Percentiles rank a stretch among this genome's conserved stretches.
These are phyloP conservation scores for Middelhovenomyces tepae DNA, from an alignment of 805 yeast species.

Conservation along the genomic window DNA sequence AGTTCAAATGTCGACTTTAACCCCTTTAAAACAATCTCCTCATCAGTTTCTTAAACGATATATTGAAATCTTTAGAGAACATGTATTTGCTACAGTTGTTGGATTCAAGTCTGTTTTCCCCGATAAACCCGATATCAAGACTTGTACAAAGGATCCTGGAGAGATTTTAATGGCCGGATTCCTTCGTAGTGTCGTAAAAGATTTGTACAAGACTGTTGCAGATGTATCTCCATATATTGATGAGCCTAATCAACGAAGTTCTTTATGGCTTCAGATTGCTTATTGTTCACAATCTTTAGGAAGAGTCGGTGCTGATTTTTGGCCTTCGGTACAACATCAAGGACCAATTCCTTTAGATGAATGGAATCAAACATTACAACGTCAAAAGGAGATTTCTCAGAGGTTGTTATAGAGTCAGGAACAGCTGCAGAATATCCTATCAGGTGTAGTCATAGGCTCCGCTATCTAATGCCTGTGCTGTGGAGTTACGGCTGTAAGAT, in stretches of 20 bases:
- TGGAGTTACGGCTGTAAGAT: too few species aligned
- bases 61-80: slow-evolving; percentile 79
- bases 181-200: slow-evolving; percentile 18
- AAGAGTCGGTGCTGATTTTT: slow-evolving; percentile 62
- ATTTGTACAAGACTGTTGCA: slow-evolving; percentile 17
- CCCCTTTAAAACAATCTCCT: slow-evolving; percentile 47
- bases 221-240: slow-evolving; percentile 22
- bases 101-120: slow-evolving; percentile 58
- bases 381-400: slow-evolving; percentile 32
- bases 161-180: slow-evolving; percentile 23
- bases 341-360: slow-evolving; percentile 28
- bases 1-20: slow-evolving; percentile 48
- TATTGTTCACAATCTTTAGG: slow-evolving; percentile 85
- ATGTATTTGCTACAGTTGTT: slow-evolving; percentile 62
- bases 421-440: too few species aligned
- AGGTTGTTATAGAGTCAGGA: too few species aligned
- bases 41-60: slow-evolving; percentile 66
- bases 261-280: slow-evolving; percentile 70
- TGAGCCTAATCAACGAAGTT: slow-evolving; percentile 35
- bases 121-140: slow-evolving; percentile 25
- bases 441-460: too few species aligned
- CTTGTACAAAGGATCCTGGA: too few species aligned
- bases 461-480: too few species aligned
- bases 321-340: slow-evolving; percentile 30
- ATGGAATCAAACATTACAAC: slow-evolving; percentile 37